Conservation (phyloP, 495 filamentous ascomycete genomes). For the Pyrenula massariospora region DNA sequence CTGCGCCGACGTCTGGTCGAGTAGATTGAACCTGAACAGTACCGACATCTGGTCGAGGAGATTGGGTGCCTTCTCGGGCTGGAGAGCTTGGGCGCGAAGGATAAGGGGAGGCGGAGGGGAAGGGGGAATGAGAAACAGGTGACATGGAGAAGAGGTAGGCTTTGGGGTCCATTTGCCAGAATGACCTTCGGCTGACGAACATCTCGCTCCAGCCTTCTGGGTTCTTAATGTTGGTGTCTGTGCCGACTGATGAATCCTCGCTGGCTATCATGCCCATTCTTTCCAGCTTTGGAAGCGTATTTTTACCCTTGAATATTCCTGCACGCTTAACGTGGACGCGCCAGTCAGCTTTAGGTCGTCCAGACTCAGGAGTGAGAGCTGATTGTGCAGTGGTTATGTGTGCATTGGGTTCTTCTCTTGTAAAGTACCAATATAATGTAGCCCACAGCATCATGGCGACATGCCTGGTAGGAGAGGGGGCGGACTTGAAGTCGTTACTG, state of each 20-base stretch:
- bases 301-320: conserved; percentile 71
- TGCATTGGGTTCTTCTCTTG: conserved; percentile 39
- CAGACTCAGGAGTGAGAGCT: conserved; percentile 48
- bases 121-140: conserved; percentile 44
- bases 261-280: conserved; percentile 78
- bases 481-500: conserved; percentile 65
- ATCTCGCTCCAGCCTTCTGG: conserved; percentile 63
- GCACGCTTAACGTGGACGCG: conserved; percentile 71
- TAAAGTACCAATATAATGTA: conserved; percentile 94
- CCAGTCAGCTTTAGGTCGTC: conserved; percentile 80
- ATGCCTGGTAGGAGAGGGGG: conserved; percentile 67
- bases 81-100: conserved; percentile 51
- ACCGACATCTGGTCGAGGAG: conserved; percentile 6
- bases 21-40: conserved; percentile 6
- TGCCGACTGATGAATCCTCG: conserved; percentile 64
- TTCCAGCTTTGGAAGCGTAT: conserved; percentile 80
- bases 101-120: conserved; percentile 43
- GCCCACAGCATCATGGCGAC: conserved; percentile 96
- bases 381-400: conserved; percentile 51
- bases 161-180: conserved; percentile 86
- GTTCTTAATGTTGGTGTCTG: conserved; percentile 42
- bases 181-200: conserved; percentile 68
- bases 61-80: conserved; percentile 27
- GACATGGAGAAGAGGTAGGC: conserved; percentile 78
- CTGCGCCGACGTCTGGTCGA: conserved; percentile 8